These are phyloP conservation scores for Geranium brycei DNA, from an alignment of 345 rosid species.

Conservation along the genomic window DNA sequence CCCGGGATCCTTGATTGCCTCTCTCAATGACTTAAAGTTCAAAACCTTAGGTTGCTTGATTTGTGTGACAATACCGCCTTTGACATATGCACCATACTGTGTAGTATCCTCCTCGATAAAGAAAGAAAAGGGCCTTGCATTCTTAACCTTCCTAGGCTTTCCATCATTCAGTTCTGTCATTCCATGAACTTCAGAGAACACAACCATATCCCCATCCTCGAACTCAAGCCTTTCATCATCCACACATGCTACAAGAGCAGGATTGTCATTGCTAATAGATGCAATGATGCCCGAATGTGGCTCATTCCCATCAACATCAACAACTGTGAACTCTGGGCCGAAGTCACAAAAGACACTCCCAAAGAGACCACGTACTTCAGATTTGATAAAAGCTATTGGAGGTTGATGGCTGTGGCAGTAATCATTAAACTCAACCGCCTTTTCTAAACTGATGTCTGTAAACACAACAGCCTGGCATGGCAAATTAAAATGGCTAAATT, in stretches of 20 bases:
- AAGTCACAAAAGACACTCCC: constrained; percentile 93
- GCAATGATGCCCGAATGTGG: constrained; percentile 95
- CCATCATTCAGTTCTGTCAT: constrained; percentile 95
- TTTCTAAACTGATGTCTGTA: constrained; percentile 61
- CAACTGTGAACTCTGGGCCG: constrained; percentile 79
- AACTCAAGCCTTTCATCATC: constrained; percentile 96
- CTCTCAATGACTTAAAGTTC: constrained; percentile 71
- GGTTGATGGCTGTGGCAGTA: constrained; percentile 81
- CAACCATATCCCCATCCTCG: constrained; percentile 89
- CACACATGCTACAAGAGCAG: constrained; percentile 76
- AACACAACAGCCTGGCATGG: constrained; percentile 75
- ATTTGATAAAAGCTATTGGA: constrained; percentile 74
- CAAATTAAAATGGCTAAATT: constrained; percentile 8
- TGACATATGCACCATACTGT: constrained; percentile 43
- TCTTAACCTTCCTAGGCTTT: constrained; percentile 78
- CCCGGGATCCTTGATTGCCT: constrained; percentile 85
- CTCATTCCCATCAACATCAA: constrained; percentile 92
- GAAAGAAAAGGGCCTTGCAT: constrained; percentile 77
- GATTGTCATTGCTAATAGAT: constrained; percentile 78
- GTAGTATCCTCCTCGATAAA: constrained; percentile 81
- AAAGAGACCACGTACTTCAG: constrained; percentile 94
- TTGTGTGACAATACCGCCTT: constrained; percentile 96
- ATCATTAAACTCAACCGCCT: constrained; percentile 69
- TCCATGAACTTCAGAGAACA: constrained; percentile 92
- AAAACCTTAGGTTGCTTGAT: constrained; percentile 81